Conservation (phyloP, 345 rosid species). For the Kandelia obovata region DNA sequence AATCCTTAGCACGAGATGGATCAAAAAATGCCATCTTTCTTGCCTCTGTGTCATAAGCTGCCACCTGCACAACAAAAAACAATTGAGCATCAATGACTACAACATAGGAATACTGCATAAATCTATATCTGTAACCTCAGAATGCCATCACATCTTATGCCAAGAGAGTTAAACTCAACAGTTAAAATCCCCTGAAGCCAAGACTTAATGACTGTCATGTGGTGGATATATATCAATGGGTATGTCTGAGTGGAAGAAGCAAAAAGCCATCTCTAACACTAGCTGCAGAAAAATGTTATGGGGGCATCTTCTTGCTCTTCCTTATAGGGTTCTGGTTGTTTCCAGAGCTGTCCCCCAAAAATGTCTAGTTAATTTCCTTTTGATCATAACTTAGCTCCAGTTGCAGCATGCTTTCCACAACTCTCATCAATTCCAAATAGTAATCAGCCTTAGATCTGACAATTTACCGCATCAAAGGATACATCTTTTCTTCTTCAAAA, state of each 20-base stretch:
- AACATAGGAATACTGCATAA: not conserved
- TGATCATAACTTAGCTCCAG: not conserved
- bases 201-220: not conserved
- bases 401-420: not conserved
- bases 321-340: not conserved
- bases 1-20: slow-evolving; percentile 81
- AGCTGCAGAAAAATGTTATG: not conserved
- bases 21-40: slow-evolving; percentile 96
- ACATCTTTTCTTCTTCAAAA: too few species aligned
- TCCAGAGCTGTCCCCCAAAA: not conserved
- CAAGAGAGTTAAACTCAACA: not conserved
- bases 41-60: slow-evolving; percentile 77
- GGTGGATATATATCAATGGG: not conserved
- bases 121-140: not conserved
- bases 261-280: not conserved
- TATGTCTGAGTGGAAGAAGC: not conserved
- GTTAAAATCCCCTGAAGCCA: not conserved
- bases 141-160: not conserved
- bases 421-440: not conserved
- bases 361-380: not conserved
- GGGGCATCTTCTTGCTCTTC: not conserved
- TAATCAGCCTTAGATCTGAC: not conserved
- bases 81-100: not conserved
- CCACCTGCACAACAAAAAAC: slow-evolving; percentile 47
- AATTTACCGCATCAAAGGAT: not conserved